phyloP scores from a whole-genome alignment of 108 stramenopile species.

The Skeletonema tropicum region DNA sequence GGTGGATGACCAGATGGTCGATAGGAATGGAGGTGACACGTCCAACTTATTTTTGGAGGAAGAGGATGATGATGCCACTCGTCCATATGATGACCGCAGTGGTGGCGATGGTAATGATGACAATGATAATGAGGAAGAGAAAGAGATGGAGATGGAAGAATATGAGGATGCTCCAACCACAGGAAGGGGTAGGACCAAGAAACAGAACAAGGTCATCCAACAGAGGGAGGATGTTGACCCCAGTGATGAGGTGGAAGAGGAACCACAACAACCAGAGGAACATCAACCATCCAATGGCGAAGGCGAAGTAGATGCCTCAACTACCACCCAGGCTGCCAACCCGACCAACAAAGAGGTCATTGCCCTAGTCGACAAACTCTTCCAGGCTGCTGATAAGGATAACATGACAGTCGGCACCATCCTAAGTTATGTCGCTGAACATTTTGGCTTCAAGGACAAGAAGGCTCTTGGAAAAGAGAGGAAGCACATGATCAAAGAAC shows the following conservation, averaged over 20 bases:
- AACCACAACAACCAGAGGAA: background rate
- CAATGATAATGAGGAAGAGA: background rate
- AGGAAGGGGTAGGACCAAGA: background rate
- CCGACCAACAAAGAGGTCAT: constrained; percentile 21
- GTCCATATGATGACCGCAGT: constrained; percentile 6
- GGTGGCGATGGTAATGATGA: background rate
- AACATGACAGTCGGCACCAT: constrained; percentile 46
- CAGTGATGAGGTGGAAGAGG: background rate
- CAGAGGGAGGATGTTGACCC: background rate
- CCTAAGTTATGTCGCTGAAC: constrained; percentile 21
- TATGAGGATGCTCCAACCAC: background rate
- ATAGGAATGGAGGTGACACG: background rate
- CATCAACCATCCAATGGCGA: background rate
- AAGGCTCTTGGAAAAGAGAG: constrained; percentile 18
- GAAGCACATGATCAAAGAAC: constrained; percentile 34
- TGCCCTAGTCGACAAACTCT: constrained; percentile 25
- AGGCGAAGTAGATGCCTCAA: background rate
- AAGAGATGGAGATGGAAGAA: constrained; percentile 2
- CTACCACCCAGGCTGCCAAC: background rate
- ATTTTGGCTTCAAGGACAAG: constrained; percentile 27
- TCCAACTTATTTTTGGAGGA: constrained; percentile 2
- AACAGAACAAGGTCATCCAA: background rate
- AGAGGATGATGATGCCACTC: constrained; percentile 7
- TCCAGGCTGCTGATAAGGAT: constrained; percentile 28
- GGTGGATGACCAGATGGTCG: background rate